Evolutionary conservation across 345 rosid species (phyloP), one percentile per base, ranked within the genome.

Genomic region (Camelina sativa): DNA sequence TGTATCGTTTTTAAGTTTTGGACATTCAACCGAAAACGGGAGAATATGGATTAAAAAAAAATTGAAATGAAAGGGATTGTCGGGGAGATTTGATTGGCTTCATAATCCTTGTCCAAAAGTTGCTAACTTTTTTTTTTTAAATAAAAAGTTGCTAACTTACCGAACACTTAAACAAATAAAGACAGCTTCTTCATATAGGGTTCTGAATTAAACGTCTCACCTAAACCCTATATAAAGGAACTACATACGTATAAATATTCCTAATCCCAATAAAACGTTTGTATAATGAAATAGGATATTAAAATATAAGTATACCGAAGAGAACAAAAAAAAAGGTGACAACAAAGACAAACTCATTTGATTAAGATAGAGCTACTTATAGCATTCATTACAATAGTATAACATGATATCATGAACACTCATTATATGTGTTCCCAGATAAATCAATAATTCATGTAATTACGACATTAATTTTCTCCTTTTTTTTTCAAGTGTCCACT

Each of bases 81-180:
- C 77, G 77, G 81, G 81, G 73, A 66, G 69, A 52, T 72, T 59
- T 78, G 63, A 78, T 78, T 78, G 81, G 81, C 52, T 65, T 71
- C 41, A 48, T 65, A 65, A 71, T 77, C 73, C 62, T 65, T 77
- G 62, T 77, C 80, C 73, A 41, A 66, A 50, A 7, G 37, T 3
- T 59, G 58, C 72, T 77, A 72, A 65, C 80, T 77, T 20, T n/a
- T n/a, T n/a, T n/a, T n/a, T n/a, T n/a, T n/a, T n/a, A n/a, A n/a
- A n/a, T n/a, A n/a, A 41, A 66, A 50, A 7, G 37, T 3, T 59
- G 58, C 72, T 77, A 72, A 65, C 80, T 77, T 20, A 78, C 81
- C 81, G 59, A 78, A 78, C 73, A 71, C 58, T 76, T 55, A 64
- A 70, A 70, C 69, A 72, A 65, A 52, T 50, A 66, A 65, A 65